These are phyloP conservation scores for Parmales sp. DNA, from an alignment of 108 stramenopile genomes.

Conservation along the genomic window DNA sequence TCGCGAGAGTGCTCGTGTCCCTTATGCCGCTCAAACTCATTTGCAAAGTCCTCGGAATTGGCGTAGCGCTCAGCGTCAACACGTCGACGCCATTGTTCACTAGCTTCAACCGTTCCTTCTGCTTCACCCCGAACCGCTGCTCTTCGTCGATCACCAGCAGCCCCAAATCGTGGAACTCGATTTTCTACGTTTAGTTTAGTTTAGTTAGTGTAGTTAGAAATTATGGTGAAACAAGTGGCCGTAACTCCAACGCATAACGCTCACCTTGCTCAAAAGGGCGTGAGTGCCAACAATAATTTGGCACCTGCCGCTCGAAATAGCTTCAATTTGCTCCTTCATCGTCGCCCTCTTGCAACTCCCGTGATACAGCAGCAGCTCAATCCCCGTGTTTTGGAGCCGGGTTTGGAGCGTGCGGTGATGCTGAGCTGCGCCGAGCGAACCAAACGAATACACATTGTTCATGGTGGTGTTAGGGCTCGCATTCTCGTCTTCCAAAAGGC, in stretches of 20 bases:
- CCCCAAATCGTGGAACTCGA: slow-evolving; percentile 73
- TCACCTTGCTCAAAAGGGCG: slow-evolving; percentile 63
- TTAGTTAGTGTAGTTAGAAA: no score
- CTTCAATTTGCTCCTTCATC: slow-evolving; percentile 52
- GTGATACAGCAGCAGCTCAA: slow-evolving; percentile 46
- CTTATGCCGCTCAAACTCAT: slow-evolving; percentile 81
- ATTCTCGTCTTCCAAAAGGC: slow-evolving; percentile 52
- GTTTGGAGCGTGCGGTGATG: no score
- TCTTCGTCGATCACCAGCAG: slow-evolving; percentile 92
- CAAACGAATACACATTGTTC: no score
- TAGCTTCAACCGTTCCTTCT: slow-evolving; percentile 86
- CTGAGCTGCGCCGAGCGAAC: no score
- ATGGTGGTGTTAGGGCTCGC: no score
- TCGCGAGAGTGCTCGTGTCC: slow-evolving; percentile 77
- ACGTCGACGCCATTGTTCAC: slow-evolving; percentile 71
- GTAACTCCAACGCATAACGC: no score
- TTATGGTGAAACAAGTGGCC: no score
- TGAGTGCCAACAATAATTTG: slow-evolving; percentile 87
- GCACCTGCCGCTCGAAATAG: slow-evolving; percentile 50
- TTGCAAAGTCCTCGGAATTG: slow-evolving; percentile 88
- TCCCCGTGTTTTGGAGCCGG: no score
- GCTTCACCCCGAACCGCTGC: slow-evolving; percentile 91
- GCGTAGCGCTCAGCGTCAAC: slow-evolving; percentile 85
- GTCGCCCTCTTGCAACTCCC: slow-evolving; percentile 58
- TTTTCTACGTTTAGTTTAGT: no score